Evolutionary conservation across 208 protist genomes (phyloP).

Genomic region (Acanthamoeba polyphaga): DNA sequence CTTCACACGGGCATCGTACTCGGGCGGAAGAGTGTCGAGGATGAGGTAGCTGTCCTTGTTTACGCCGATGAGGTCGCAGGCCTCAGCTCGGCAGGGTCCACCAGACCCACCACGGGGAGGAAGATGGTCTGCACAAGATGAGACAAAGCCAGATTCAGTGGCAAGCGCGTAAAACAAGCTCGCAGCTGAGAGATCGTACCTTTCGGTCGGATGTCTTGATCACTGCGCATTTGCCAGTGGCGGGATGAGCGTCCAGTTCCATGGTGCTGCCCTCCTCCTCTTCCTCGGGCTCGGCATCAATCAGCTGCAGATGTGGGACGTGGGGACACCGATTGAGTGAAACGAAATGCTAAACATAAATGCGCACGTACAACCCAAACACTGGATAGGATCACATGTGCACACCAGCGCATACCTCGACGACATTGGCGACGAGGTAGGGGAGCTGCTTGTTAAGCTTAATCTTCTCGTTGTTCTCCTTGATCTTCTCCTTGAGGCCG

Average conservation of each 20-base stretch:
- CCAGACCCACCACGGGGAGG: constrained; percentile 99
- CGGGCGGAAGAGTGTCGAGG: constrained; percentile 98
- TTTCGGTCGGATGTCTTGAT: constrained; percentile 99
- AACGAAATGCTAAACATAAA: neutral
- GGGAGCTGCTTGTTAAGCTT: constrained; percentile 96
- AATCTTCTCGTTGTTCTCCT: constrained; percentile 96
- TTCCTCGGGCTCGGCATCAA: constrained; percentile 75
- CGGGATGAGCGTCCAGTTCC: constrained; percentile 76
- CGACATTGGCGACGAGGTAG: constrained; percentile 95
- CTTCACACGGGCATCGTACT: constrained; percentile 99
- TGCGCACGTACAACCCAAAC: neutral
- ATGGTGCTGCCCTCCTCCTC: constrained; percentile 81
- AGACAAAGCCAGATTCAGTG: constrained; percentile 34
- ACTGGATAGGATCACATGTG: neutral
- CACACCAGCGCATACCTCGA: constrained; percentile 89
- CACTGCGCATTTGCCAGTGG: constrained; percentile 96
- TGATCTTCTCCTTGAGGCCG: constrained; percentile 86
- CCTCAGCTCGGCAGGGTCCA: constrained; percentile 96
- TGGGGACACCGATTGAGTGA: neutral
- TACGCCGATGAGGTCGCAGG: constrained; percentile 99
- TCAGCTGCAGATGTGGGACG: constrained; percentile 2
- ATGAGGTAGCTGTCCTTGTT: constrained; percentile 99
- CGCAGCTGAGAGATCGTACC: constrained; percentile 72
- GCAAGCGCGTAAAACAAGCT: neutral
- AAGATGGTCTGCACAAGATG: constrained; percentile 96